Base-by-base conservation (phyloP, 306 rosid genomes). In the Canavalia ensiformis region DNA sequence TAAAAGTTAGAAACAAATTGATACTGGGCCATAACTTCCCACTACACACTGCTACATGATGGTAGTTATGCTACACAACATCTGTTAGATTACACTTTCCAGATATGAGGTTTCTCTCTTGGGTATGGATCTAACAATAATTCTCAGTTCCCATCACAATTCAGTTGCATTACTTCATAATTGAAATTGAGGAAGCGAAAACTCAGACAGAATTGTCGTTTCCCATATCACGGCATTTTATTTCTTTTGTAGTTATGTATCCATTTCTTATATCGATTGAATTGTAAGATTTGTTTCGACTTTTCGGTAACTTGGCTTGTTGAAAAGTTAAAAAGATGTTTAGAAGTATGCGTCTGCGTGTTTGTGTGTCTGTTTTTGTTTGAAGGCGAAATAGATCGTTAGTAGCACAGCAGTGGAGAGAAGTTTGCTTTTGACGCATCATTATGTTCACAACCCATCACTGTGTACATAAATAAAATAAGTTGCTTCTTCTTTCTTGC, bases 401-500 rank as follows among this genome's bases (percentile, higher is more conserved):
- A 34, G 33, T 7, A 5, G 77, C 52, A 56, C 1, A 44, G n/a
- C 63, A 64, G 10, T 35, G 70, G 37, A 39, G n/a, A 37, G 31
- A 25, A 12, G 35, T 30, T 30, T 2, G 76, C 29, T 18, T 11
- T 47, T 25, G 37, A 46, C 8, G 64, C 42, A 56, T 3, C 34
- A 7, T 12, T 2, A 3, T 60, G 47, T 71, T 39, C 64, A 50
- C 65, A 47, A 7, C n/a, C 51, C 52, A 49, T 12, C 4, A 6
- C 7, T 2, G 31, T 3, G 39, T n/a, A 34, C 33, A 42, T 25
- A 45, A 6, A 8, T 50, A 34, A 50, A 2, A 8, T 47, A 57
- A 49, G 56, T 75, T 80, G 82, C 82, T 76, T 75, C 65, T 50
- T 68, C 67, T 75, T 68, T 75, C 76, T 58, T 30, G 8, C 13